A percentile compares a stretch with the other conserved stretches of the same genome.
These are phyloP conservation scores for Aspergillus phoenicis DNA, from an alignment of 2,329 filamentous ascomycete genomes.

Conservation along the genomic window DNA sequence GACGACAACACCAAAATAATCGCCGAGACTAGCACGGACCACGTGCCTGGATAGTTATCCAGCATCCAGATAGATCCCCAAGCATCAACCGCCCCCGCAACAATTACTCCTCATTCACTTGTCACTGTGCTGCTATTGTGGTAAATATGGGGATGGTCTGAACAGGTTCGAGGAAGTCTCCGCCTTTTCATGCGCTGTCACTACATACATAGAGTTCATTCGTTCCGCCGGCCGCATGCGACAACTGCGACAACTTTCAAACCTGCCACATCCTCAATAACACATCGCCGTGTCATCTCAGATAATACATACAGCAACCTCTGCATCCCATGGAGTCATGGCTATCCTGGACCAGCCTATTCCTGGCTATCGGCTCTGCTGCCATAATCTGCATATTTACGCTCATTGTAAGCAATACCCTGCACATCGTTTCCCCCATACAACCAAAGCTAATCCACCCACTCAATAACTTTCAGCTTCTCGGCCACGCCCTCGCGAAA, in stretches of 20 bases:
- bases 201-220: not conserved
- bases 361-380: not conserved
- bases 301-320: not conserved
- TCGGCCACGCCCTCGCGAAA: slow-evolving; percentile 28
- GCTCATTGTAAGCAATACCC: slow-evolving; percentile 12
- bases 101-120: not conserved
- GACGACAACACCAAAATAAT: slow-evolving; percentile 28
- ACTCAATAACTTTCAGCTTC: slow-evolving; percentile 22
- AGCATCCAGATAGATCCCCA: not conserved
- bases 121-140: not conserved
- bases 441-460: slow-evolving; percentile 11
- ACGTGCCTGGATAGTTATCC: slow-evolving; percentile 18
- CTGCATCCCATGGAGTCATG: slow-evolving; percentile 1
- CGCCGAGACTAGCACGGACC: slow-evolving; percentile 29
- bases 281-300: not conserved
- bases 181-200: not conserved
- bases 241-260: not conserved
- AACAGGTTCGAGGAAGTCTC: not conserved
- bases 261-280: not conserved
- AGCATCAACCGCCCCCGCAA: not conserved
- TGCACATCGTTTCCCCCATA: not conserved
- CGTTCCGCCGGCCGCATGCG: too few relatives aligned
- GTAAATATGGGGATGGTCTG: not conserved
- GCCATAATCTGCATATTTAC: not conserved
- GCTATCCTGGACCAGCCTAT: not conserved